Conservation (phyloP, 2,329 filamentous ascomycete genomes). For the Penicillium aurantiogriseum region DNA sequence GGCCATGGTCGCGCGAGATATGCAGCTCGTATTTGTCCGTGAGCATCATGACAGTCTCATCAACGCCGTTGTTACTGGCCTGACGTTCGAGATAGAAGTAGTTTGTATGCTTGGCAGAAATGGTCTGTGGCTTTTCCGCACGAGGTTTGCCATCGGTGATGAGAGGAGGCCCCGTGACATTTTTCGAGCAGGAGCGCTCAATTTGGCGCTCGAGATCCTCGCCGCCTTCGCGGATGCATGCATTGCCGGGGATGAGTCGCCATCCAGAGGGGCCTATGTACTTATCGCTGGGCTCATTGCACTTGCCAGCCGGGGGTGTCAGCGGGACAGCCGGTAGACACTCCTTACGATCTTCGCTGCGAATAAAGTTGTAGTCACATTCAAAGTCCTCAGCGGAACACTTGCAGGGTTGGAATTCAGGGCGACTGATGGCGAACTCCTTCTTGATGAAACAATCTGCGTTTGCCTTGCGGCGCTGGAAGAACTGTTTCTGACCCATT, state of each 20-base stretch:
- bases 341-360: constrained; percentile 62
- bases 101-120: constrained; percentile 59
- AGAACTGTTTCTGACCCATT: constrained; percentile 94
- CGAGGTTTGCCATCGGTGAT: constrained; percentile 64
- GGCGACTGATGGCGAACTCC: constrained; percentile 75
- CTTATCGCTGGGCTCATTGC: constrained; percentile 67
- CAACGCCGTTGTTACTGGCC: constrained; percentile 60
- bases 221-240: constrained; percentile 62
- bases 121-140: constrained; percentile 56
- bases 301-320: constrained; percentile 67
- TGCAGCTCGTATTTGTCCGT: constrained; percentile 62
- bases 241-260: constrained; percentile 83
- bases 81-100: constrained; percentile 78
- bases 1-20: constrained; percentile 82
- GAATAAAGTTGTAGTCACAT: constrained; percentile 89
- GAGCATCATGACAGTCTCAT: constrained; percentile 71
- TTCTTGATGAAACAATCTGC: constrained; percentile 86
- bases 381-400: constrained; percentile 87
- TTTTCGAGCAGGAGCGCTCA: constrained; percentile 69
- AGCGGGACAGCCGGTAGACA: constrained; percentile 67
- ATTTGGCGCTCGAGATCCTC: constrained; percentile 68
- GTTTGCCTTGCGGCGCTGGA: constrained; percentile 77
- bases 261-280: constrained; percentile 88
- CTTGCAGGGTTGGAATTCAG: constrained; percentile 70
- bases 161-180: constrained; percentile 51